Conservation (phyloP, 2,329 filamentous ascomycete species). For the Ophiostoma piceae region DNA sequence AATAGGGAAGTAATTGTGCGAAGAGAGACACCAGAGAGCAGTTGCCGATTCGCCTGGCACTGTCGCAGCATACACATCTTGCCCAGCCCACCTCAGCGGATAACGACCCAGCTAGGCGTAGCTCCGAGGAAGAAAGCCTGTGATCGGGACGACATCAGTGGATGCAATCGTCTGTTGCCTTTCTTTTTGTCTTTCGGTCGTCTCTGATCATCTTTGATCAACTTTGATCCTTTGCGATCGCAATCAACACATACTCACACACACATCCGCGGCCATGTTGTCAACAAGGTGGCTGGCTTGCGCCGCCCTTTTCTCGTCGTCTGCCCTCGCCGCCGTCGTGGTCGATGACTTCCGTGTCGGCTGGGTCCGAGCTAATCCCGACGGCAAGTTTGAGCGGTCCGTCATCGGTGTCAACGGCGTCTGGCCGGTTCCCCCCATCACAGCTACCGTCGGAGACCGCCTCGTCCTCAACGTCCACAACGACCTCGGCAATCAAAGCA, state of each 20-base stretch:
- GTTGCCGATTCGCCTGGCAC: not conserved
- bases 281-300: conserved; percentile 3
- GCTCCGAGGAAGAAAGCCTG: not conserved
- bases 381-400: conserved; percentile 57
- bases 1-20: too few relatives aligned
- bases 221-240: not conserved
- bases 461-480: conserved; percentile 56
- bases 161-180: not conserved
- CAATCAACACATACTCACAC: not conserved
- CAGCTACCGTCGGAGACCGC: conserved; percentile 57
- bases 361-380: conserved; percentile 68
- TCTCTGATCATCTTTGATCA: not conserved
- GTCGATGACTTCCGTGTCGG: conserved; percentile 62
- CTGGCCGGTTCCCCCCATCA: conserved; percentile 67
- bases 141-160: not conserved
- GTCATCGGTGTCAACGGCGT: conserved; percentile 69
- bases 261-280: not conserved
- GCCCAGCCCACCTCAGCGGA: not conserved
- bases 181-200: not conserved
- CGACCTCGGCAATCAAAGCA: conserved; percentile 56
- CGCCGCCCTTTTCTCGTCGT: not conserved
- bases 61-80: not conserved
- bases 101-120: not conserved
- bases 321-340: conserved; percentile 41
- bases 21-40: not conserved